Conservation (phyloP, 2,329 filamentous ascomycete species). For the Balansia obtecta region DNA sequence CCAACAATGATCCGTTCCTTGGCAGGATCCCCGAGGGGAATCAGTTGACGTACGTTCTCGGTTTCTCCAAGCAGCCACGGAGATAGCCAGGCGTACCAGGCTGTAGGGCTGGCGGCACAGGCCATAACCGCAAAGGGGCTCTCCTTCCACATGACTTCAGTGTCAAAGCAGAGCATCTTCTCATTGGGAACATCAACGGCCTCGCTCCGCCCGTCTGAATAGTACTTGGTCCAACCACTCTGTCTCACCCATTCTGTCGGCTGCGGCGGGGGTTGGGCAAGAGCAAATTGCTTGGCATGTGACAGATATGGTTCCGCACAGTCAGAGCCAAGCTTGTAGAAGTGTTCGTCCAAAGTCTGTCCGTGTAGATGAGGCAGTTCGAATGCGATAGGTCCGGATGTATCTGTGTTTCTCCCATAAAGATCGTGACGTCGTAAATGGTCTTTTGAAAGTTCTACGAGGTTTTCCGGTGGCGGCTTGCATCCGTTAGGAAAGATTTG, state of each 20-base stretch:
- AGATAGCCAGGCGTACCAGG: constrained; percentile 97
- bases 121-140: constrained; percentile 93
- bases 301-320: constrained; percentile 74
- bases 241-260: constrained; percentile 60
- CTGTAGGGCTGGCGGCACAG: constrained; percentile 75
- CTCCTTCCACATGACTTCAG: constrained; percentile 92
- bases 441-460: constrained; percentile 69
- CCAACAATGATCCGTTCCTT: constrained; percentile 72
- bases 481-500: constrained; percentile 62
- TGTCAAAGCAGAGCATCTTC: constrained; percentile 80
- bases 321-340: constrained; percentile 75
- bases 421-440: constrained; percentile 80
- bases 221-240: constrained; percentile 94
- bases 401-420: constrained; percentile 80
- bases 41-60: constrained; percentile 62
- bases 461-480: constrained; percentile 49
- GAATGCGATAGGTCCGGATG: constrained; percentile 64
- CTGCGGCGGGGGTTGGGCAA: constrained; percentile 43
- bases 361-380: constrained; percentile 74
- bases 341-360: constrained; percentile 80
- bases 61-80: constrained; percentile 87
- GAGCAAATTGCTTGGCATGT: constrained; percentile 62
- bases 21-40: constrained; percentile 70
- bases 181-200: constrained; percentile 67
- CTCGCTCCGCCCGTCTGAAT: constrained; percentile 57